Percentiles rank a stretch among this genome's conserved stretches.
Conservation (phyloP, 2,329 filamentous ascomycete genomes). For the Raffaelea ambrosiae region DNA sequence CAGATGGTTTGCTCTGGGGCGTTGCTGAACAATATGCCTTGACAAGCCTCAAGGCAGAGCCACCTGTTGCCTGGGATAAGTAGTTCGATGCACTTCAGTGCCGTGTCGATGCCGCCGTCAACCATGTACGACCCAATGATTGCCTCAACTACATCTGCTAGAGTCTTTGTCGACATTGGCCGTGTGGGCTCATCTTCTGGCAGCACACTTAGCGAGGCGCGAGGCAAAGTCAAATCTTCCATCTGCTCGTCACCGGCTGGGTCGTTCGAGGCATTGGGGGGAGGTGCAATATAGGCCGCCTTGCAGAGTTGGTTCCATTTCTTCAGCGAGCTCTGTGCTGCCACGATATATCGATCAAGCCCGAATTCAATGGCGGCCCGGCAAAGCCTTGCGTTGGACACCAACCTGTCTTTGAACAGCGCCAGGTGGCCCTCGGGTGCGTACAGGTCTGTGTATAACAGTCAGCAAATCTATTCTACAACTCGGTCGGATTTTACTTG, state of each 20-base stretch:
- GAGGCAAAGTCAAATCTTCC: not conserved
- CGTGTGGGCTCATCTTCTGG: slow-evolving; percentile 16
- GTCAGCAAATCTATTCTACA: not conserved
- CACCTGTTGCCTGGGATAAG: slow-evolving; percentile 56
- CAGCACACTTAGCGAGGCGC: not conserved
- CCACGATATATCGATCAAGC: slow-evolving; percentile 66
- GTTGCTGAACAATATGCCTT: slow-evolving; percentile 32
- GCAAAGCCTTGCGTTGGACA: slow-evolving; percentile 68
- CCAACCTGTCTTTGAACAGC: slow-evolving; percentile 55
- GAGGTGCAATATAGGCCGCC: too few relatives aligned
- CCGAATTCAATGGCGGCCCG: slow-evolving; percentile 53
- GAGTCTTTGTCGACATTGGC: slow-evolving; percentile 61
- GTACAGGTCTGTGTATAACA: slow-evolving; percentile 38
- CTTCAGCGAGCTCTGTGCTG: slow-evolving; percentile 53
- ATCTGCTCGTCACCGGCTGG: too few relatives aligned
- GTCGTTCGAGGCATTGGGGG: too few relatives aligned
- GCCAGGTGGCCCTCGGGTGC: slow-evolving; percentile 75
- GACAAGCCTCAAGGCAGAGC: slow-evolving; percentile 33
- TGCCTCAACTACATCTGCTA: slow-evolving; percentile 83
- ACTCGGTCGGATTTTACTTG: too few relatives aligned
- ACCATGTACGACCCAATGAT: slow-evolving; percentile 69
- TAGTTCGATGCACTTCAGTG: slow-evolving; percentile 52
- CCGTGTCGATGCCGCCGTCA: slow-evolving; percentile 58
- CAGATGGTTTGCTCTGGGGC: slow-evolving; percentile 30
- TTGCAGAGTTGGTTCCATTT: slow-evolving; percentile 65